Conservation (phyloP, 345 rosid species). For the Hypericum perforatum region DNA sequence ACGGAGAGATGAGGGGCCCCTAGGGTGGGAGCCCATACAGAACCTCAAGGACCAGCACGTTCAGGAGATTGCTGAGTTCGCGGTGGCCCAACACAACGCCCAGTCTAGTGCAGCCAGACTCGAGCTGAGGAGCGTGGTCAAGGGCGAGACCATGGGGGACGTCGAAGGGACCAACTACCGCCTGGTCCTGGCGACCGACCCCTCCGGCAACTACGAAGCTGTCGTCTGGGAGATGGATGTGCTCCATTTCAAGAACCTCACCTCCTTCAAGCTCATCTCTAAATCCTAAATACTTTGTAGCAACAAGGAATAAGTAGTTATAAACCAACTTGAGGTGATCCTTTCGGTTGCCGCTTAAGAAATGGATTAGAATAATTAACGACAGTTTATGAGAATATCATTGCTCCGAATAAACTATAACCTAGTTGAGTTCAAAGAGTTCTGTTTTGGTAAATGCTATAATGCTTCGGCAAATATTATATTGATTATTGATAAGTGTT, state of each 20-base stretch:
- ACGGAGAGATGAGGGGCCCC: too few species aligned
- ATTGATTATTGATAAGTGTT: too few species aligned
- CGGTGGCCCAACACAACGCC: slow-evolving; percentile 34
- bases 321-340: too few species aligned
- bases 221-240: slow-evolving; percentile 44
- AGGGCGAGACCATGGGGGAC: slow-evolving; percentile 48
- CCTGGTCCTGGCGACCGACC: slow-evolving; percentile 23
- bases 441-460: too few species aligned
- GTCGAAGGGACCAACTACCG: slow-evolving; percentile 45
- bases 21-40: slow-evolving; percentile 46
- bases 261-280: slow-evolving; percentile 28
- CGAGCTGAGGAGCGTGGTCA: slow-evolving; percentile 22
- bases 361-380: too few species aligned
- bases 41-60: slow-evolving; percentile 32
- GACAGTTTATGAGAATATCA: too few species aligned
- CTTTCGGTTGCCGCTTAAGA: too few species aligned
- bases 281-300: slow-evolving; percentile 2
- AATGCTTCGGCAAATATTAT: too few species aligned
- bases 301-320: too few species aligned
- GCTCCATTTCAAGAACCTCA: slow-evolving; percentile 27
- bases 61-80: slow-evolving; percentile 36
- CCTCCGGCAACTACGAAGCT: slow-evolving; percentile 25
- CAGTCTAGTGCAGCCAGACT: slow-evolving; percentile 9
- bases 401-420: too few species aligned
- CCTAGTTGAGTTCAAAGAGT: too few species aligned